These are phyloP conservation scores for Esteya vermicola DNA, from an alignment of 2,329 filamentous ascomycete genomes.

Conservation along the genomic window DNA sequence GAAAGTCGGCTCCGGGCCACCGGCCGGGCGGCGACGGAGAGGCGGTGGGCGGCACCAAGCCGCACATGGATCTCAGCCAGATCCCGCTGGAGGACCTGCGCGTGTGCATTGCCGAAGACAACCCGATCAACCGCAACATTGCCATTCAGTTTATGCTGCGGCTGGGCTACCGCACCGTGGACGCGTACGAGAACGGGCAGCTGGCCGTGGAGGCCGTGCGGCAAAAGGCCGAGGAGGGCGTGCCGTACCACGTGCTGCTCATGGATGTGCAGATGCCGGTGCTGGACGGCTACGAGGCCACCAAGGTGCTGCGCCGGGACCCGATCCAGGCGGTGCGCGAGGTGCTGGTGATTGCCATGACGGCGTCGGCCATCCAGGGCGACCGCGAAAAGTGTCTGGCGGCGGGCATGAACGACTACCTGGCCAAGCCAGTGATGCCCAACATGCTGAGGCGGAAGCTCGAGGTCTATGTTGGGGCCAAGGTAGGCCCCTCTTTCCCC, in stretches of 20 bases:
- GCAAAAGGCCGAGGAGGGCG: constrained; percentile 52
- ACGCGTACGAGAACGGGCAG: constrained; percentile 79
- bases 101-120: constrained; percentile 90
- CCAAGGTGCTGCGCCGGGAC: constrained; percentile 67
- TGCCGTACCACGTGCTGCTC: constrained; percentile 76
- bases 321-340: constrained; percentile 61
- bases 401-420: constrained; percentile 94
- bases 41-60: constrained; percentile 14
- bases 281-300: constrained; percentile 84
- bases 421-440: constrained; percentile 87
- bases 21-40: neutral
- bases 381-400: constrained; percentile 92
- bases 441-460: constrained; percentile 78
- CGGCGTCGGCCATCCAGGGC: constrained; percentile 83
- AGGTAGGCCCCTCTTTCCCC: no score
- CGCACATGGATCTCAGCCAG: constrained; percentile 52
- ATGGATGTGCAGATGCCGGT: constrained; percentile 98
- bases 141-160: constrained; percentile 81
- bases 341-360: constrained; percentile 94
- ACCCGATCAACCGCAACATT: constrained; percentile 87
- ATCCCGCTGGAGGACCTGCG: constrained; percentile 67
- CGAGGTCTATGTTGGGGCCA: constrained; percentile 35
- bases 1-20: no score
- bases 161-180: constrained; percentile 66
- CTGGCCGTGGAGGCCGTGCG: constrained; percentile 81